A percentile compares a stretch with the other conserved stretches of the same genome.
Evolutionary conservation across 345 rosid genomes (phyloP).

Genomic region (Gossypium rotundifolium): DNA sequence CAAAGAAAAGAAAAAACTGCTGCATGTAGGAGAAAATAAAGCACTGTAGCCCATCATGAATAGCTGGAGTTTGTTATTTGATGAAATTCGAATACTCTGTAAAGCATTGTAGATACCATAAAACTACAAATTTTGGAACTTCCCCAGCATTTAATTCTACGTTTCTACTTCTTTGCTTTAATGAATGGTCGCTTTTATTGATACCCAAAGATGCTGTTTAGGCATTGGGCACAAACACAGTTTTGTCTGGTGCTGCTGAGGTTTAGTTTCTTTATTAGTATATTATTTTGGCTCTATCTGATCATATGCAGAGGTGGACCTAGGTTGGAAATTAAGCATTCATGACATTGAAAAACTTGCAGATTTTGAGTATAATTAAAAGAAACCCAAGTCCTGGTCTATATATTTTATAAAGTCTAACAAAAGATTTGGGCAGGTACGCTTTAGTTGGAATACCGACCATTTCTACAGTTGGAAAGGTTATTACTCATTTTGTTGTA

Average conservation of each 20-base stretch:
- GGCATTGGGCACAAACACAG: background rate
- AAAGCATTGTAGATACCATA: background rate
- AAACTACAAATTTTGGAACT: background rate
- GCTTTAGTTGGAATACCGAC: background rate
- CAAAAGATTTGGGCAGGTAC: background rate
- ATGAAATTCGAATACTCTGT: background rate
- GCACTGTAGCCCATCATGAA: no score
- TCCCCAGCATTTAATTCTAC: background rate
- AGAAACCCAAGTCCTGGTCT: background rate
- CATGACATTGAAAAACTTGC: background rate
- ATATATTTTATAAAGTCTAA: background rate
- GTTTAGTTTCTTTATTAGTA: background rate
- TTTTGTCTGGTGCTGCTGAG: slow-evolving; percentile 5
- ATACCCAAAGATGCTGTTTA: background rate
- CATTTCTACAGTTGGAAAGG: background rate
- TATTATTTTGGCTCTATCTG: background rate
- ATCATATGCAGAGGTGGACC: slow-evolving; percentile 5
- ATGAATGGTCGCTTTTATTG: slow-evolving; percentile 7
- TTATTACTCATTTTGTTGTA: background rate
- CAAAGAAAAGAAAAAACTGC: background rate
- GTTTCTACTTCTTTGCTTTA: background rate
- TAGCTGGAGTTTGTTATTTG: background rate
- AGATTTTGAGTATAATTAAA: background rate
- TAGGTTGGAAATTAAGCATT: background rate
- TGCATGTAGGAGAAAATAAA: background rate